Evolutionary conservation across 306 rosid genomes (phyloP), one percentile per base, ranked within the genome.

Genomic region (Adenanthera pavonina): DNA sequence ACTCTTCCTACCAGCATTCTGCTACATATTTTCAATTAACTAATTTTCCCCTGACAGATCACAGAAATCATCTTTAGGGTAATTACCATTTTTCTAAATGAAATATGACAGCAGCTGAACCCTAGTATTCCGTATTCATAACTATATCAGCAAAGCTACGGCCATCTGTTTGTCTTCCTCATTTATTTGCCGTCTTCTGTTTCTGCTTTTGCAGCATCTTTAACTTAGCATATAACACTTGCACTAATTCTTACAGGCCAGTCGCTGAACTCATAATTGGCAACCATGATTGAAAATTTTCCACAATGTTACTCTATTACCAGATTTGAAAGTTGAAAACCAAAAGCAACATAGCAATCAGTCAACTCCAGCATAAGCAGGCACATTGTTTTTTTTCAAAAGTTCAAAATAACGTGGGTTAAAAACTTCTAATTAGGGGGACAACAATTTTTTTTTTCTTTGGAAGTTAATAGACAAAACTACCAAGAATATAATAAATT

Each of bases 51-150:
- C 43, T 19, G 4, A 11, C 52, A 16, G 52, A 68, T 34, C 43
- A 33, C 19, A 14, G 19, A 33, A 1, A 2, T 19, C 2, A 11
- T 30, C 2, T 3, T 19, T 9, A 25, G 38, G 16, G 13, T 20
- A 59, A 9, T 33, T 34, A 64, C 46, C 20, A 64, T 64, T 34
- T 25, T 36, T 40, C 64, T 12, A 44, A 43, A 71, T 77, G 68
- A 54, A 62, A 72, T 68, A 43, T 57, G 41, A 44, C 46, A 41
- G 86, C 79, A 44, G 12, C 82, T 64, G 77, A 74, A 75, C 17
- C 76, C 47, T 25, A 0, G 30, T 25, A 25, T 25, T 25, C 41
- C 56, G 17, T 61, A 80, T 36, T 69, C 20, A 43, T 76, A 44
- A 44, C 53, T 14, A 20, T n/a, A 16, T 2, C 38, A 38, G 72